Conservation (phyloP, 148 eudicot genomes). For the Pharnaceum exiguum region DNA sequence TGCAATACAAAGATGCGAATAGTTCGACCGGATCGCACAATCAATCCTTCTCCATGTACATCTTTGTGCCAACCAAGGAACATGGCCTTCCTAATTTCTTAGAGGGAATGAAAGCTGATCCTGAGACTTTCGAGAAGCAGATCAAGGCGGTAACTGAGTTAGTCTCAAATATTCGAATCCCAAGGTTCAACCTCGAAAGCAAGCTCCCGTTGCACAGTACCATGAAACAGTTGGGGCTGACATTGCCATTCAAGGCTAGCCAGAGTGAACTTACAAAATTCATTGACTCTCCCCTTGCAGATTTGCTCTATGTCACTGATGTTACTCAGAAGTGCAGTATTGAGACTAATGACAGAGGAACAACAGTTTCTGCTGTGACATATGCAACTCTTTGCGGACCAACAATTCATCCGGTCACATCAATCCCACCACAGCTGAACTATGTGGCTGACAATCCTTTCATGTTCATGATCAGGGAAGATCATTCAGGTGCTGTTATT, state of each 20-base stretch:
- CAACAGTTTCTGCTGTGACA: constrained; percentile 11
- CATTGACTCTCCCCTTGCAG: constrained; percentile 8
- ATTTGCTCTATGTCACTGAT: constrained; percentile 15
- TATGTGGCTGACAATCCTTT: constrained; percentile 15
- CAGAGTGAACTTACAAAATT: constrained; percentile 10
- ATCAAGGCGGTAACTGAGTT: background rate
- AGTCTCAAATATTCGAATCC: background rate
- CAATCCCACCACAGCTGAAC: background rate
- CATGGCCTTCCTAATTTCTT: background rate
- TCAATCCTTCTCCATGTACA: constrained; percentile 11
- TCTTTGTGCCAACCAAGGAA: background rate
- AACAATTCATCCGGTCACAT: background rate
- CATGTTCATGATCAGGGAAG: constrained; percentile 4
- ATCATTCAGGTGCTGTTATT: constrained; percentile 11
- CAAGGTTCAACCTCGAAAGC: constrained; percentile 10
- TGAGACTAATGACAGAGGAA: constrained; percentile 5
- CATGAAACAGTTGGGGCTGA: constrained; percentile 10
- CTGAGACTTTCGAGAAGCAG: background rate
- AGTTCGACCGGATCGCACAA: background rate
- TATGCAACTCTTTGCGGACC: constrained; percentile 19
- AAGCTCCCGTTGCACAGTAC: constrained; percentile 2
- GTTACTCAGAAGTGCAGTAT: constrained; percentile 13
- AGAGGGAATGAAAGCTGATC: background rate
- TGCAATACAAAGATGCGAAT: background rate
- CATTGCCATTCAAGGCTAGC: constrained; percentile 12